phyloP scores from a whole-genome alignment of 1,284 basidiomycete genomes.

The Kalmanozyma brasiliensis region DNA sequence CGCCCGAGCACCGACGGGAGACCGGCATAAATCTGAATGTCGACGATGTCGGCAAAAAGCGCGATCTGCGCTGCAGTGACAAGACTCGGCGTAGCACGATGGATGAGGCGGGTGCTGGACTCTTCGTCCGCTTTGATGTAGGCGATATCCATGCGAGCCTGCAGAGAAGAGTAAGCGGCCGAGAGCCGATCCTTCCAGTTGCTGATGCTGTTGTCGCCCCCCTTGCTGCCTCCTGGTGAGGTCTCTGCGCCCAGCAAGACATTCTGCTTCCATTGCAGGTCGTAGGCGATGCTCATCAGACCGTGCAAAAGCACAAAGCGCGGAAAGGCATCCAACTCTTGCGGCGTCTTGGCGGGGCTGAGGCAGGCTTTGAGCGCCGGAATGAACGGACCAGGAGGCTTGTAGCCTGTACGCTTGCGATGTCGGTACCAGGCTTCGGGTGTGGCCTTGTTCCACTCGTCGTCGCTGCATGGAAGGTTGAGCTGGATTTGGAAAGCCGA shows the following conservation, averaged over 20 bases:
- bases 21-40: slow-evolving; percentile 57
- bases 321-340: slow-evolving; percentile 51
- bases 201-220: slow-evolving; percentile 31
- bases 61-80: slow-evolving; percentile 52
- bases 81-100: slow-evolving; percentile 47
- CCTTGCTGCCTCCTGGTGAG: slow-evolving; percentile 28
- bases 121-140: slow-evolving; percentile 52
- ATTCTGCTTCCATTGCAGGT: slow-evolving; percentile 58
- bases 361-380: slow-evolving; percentile 52
- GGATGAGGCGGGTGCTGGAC: slow-evolving; percentile 43
- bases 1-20: slow-evolving; percentile 54
- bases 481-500: slow-evolving; percentile 55
- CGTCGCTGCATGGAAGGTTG: slow-evolving; percentile 48
- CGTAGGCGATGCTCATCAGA: slow-evolving; percentile 58
- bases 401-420: slow-evolving; percentile 40
- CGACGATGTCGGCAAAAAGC: slow-evolving; percentile 52
- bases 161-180: slow-evolving; percentile 44
- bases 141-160: slow-evolving; percentile 50
- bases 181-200: slow-evolving; percentile 50
- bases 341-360: slow-evolving; percentile 46
- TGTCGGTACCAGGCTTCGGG: slow-evolving; percentile 47
- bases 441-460: slow-evolving; percentile 49
- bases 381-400: slow-evolving; percentile 49
- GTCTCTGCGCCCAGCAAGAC: slow-evolving; percentile 49
- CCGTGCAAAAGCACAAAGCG: slow-evolving; percentile 54